Conservation (phyloP, 192 early-diverging fungal species). For the Thoreauomyces humboldtii region DNA sequence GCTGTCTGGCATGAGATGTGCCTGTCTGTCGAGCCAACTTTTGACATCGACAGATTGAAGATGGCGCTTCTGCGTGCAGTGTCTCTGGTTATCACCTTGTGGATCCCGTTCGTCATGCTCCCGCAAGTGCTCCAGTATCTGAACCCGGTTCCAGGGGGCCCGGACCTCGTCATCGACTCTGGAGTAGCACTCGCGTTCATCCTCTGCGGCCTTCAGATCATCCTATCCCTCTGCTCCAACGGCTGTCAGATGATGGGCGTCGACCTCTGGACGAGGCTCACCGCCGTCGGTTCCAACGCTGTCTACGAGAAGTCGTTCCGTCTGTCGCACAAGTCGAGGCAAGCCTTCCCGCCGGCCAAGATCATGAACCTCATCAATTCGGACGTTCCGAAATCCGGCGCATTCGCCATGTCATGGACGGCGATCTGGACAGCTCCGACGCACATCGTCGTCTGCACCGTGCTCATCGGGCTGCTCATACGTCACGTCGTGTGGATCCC, state of each 20-base stretch:
- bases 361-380: not conserved
- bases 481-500: not conserved
- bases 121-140: constrained; percentile 18
- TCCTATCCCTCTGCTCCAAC: constrained; percentile 6
- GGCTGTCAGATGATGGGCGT: constrained; percentile 1
- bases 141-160: constrained; percentile 10
- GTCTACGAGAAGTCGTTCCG: constrained; percentile 11
- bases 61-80: constrained; percentile 5
- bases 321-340: not conserved
- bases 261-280: not conserved
- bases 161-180: not conserved
- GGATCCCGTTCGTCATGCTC: not conserved
- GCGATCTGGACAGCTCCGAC: not conserved
- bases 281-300: not conserved
- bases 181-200: constrained; percentile 14
- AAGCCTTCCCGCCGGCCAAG: constrained; percentile 3
- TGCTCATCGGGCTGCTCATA: constrained; percentile 16
- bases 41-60: no score
- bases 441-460: constrained; percentile 20
- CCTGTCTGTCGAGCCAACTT: no score
- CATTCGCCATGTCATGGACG: not conserved
- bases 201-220: constrained; percentile 17
- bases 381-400: not conserved
- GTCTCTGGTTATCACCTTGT: not conserved
- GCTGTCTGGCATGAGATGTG: no score